Percentiles rank a stretch among this genome's conserved stretches.
phyloP scores from a whole-genome alignment of 1,284 basidiomycete species.

The Rhodotorula sp. region DNA sequence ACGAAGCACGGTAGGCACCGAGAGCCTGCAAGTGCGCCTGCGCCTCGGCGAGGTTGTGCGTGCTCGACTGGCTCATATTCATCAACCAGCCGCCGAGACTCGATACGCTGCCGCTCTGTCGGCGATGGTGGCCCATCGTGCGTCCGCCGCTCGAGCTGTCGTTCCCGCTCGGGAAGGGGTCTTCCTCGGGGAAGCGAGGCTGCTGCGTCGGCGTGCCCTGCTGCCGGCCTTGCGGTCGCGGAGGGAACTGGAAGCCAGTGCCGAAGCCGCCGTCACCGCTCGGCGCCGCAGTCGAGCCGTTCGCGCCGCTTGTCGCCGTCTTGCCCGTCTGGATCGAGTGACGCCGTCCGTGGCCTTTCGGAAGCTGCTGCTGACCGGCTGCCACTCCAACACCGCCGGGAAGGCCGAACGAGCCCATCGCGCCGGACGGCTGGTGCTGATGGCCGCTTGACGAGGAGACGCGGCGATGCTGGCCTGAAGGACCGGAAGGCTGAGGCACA shows the following conservation, averaged over 20 bases:
- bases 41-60: constrained; percentile 50
- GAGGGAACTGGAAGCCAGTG: constrained; percentile 26
- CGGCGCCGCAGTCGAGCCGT: no score
- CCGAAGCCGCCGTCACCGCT: constrained; percentile 5
- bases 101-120: constrained; percentile 35
- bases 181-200: background rate
- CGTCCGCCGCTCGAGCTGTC: constrained; percentile 3
- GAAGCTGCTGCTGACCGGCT: constrained; percentile 45
- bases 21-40: constrained; percentile 94
- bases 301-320: background rate
- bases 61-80: constrained; percentile 21
- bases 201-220: constrained; percentile 1
- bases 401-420: constrained; percentile 39
- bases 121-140: constrained; percentile 22
- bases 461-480: constrained; percentile 65
- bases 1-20: constrained; percentile 93
- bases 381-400: background rate
- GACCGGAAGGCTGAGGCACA: background rate
- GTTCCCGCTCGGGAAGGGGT: background rate
- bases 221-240: constrained; percentile 1
- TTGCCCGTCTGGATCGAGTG: constrained; percentile 68
- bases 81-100: constrained; percentile 30
- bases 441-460: constrained; percentile 66
- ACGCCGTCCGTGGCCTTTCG: constrained; percentile 79
- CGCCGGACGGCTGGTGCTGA: constrained; percentile 58